Evolutionary conservation across 352 stramenopile genomes (phyloP).

Genomic region (Thraustochytrium sp.): DNA sequence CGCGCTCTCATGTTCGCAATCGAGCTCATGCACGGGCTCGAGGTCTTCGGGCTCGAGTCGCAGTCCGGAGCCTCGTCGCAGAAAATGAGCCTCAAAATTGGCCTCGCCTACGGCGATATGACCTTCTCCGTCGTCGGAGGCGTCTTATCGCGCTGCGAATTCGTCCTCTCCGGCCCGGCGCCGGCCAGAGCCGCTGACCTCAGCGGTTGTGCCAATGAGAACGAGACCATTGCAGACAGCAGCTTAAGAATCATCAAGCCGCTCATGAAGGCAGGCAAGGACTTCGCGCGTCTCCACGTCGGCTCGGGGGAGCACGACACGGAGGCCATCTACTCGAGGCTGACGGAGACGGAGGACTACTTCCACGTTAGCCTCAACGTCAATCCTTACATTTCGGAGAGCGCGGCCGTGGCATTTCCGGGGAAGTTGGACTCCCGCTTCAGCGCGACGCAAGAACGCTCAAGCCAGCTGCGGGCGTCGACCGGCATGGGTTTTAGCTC

Average conservation of each 20-base stretch:
- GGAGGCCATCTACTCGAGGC: neutral
- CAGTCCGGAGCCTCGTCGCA: neutral
- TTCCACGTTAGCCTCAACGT: neutral
- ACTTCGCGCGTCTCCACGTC: neutral
- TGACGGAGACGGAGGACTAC: constrained; percentile 5
- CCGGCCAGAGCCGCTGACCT: neutral
- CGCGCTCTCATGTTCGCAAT: constrained; percentile 15
- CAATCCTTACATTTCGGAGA: neutral
- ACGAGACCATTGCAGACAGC: neutral
- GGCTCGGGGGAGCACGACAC: neutral
- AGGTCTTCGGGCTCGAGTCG: neutral
- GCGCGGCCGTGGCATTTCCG: neutral
- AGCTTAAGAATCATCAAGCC: neutral
- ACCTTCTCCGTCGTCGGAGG: neutral
- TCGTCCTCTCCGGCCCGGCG: neutral
- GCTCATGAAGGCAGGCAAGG: neutral
- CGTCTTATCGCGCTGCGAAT: neutral
- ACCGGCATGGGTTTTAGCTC: no score
- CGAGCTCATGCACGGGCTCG: constrained; percentile 4
- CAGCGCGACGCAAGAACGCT: no score
- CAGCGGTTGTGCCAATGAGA: neutral
- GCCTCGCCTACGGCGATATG: neutral
- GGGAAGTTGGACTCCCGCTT: no score
- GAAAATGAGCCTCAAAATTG: constrained; percentile 25
- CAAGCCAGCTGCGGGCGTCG: no score